These are phyloP conservation scores for Porpolomopsis calyptriformis DNA, from an alignment of 768 basidiomycete genomes.

Conservation along the genomic window DNA sequence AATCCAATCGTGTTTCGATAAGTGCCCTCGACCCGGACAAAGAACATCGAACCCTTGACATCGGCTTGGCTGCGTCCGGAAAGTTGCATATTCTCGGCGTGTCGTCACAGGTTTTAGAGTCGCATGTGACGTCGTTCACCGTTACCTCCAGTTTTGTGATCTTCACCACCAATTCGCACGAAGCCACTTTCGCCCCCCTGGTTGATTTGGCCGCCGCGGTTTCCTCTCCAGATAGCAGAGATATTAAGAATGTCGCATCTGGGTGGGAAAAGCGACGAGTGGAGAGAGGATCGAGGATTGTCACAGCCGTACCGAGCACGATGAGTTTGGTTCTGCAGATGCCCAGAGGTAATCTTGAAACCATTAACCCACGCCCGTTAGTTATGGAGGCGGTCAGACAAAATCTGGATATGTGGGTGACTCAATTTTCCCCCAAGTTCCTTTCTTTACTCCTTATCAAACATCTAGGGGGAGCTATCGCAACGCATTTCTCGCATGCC, in stretches of 20 bases:
- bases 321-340: constrained; percentile 94
- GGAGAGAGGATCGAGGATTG: constrained; percentile 84
- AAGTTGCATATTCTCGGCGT: constrained; percentile 46
- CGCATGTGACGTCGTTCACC: constrained; percentile 62
- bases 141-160: constrained; percentile 68
- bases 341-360: constrained; percentile 96
- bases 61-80: constrained; percentile 57
- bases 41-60: constrained; percentile 24
- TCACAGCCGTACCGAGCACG: constrained; percentile 73
- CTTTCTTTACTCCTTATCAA: neutral
- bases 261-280: constrained; percentile 66
- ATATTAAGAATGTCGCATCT: constrained; percentile 18
- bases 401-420: constrained; percentile 61
- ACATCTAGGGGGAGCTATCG: constrained; percentile 56
- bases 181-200: constrained; percentile 64
- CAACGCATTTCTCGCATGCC: constrained; percentile 82
- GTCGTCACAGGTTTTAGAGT: constrained; percentile 28
- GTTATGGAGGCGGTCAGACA: constrained; percentile 76
- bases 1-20: constrained; percentile 24
- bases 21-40: constrained; percentile 12
- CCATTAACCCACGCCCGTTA: constrained; percentile 83
- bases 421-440: neutral
- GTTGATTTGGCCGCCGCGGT: constrained; percentile 18
- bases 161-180: constrained; percentile 76
- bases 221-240: constrained; percentile 16